Base-by-base conservation (phyloP, 2,329 filamentous ascomycete species). In the Clarireedia monteithiana region DNA sequence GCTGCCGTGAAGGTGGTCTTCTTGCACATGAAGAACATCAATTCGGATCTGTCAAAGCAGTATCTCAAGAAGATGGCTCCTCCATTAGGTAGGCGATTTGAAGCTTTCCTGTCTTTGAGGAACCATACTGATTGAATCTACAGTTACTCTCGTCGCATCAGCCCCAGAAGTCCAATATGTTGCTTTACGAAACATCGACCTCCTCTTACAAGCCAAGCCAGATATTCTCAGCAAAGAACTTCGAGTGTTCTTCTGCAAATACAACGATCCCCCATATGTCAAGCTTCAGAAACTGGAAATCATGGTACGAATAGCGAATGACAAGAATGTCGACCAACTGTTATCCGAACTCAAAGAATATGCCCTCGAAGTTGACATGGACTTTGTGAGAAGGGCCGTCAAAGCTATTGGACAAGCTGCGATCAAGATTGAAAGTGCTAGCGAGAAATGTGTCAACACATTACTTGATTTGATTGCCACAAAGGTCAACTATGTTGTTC, bases 21-120 rank as follows among this genome's bases (percentile, higher is more conserved):
- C 69, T 83, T 95, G 60, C 94, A 99, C 71, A 97, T 97, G 91
- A 88, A 84, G 71, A 77, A 86, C 58, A 80, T 96, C 66, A 89
- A 84, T 63, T 77, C 83, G 1, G 90, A 96, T 58, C 74, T 91
- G 46, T 85, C 87, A 60, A 84, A 86, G 66, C 89, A 88, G 60
- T 97, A 97, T 70, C 77, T 95, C 50, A 96, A 95, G 78, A 99
- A 99, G 77, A 99, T 99, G 94, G 92, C 94, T 1, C 94, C 94
- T 60, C 94, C 94, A 7, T 75, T 97, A 62, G 89, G 89, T 92
- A 77, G 62, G 79, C 69, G 30, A 26, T 23, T 38, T 53, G 34
- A 12, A 6, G n/a, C 24, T n/a, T 4, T 23, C 12, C 40, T 42
- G 23, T 30, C 15, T 6, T 14, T 6, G 4, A 17, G 12, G 27